These are phyloP conservation scores for Malus hybrid DNA, from an alignment of 331 rosid species.

Conservation along the genomic window DNA sequence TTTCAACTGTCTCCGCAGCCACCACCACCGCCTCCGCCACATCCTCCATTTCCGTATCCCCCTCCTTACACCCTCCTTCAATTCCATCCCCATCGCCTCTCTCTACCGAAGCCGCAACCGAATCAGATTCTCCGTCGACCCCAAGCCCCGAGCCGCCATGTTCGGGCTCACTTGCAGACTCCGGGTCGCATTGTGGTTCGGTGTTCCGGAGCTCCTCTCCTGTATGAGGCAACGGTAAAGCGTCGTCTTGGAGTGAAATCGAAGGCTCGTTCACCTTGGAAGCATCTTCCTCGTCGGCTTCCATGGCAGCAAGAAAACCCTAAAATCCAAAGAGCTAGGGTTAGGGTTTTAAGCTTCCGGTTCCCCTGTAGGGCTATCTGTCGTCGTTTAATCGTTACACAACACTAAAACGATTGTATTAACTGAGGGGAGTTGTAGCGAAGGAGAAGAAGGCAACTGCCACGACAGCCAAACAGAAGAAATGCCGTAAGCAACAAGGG, in stretches of 20 bases:
- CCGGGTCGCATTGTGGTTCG: constrained; percentile 13
- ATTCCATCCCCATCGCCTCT: too few species aligned
- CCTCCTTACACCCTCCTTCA: too few species aligned
- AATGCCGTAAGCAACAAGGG: background rate
- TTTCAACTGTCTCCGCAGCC: background rate
- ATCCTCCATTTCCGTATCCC: too few species aligned
- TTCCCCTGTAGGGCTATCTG: background rate
- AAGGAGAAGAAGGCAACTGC: background rate
- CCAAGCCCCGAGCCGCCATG: background rate
- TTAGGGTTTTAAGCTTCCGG: constrained; percentile 28
- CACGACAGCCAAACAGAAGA: background rate
- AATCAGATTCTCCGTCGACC: background rate
- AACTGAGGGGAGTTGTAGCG: background rate
- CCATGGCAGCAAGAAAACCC: constrained; percentile 26
- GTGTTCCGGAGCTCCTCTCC: background rate
- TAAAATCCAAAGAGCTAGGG: background rate
- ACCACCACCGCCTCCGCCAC: background rate
- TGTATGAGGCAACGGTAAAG: background rate
- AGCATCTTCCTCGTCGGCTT: constrained; percentile 33
- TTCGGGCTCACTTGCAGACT: background rate
- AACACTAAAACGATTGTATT: background rate
- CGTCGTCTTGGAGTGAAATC: background rate
- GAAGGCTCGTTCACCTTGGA: constrained; percentile 2
- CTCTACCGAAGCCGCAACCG: background rate
- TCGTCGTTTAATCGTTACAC: background rate